Conservation (phyloP, 2,329 filamentous ascomycete genomes). For the Hypoxylon rubiginosum region DNA sequence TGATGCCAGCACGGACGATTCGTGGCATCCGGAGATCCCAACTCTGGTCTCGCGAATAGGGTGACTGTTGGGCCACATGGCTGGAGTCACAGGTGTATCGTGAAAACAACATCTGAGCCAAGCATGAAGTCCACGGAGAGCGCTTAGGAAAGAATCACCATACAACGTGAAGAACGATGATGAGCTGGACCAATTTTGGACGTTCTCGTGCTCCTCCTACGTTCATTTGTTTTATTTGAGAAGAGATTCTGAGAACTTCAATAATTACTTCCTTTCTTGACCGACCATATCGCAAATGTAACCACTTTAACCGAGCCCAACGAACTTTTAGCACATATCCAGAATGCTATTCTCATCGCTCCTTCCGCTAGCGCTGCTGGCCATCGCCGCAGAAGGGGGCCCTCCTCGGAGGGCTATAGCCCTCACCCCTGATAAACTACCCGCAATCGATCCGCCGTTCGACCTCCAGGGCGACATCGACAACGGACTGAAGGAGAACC, state of each 20-base stretch:
- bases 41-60: neutral
- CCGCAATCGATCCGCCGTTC: conserved; percentile 15
- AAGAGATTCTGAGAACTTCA: no score
- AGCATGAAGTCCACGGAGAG: neutral
- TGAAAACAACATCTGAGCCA: neutral
- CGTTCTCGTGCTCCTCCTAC: neutral
- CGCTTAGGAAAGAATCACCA: neutral
- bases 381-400: neutral
- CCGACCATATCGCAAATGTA: neutral
- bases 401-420: no score
- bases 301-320: neutral
- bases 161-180: neutral
- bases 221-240: neutral
- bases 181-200: neutral
- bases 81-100: neutral
- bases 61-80: neutral
- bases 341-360: neutral
- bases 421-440: neutral
- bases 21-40: neutral
- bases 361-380: neutral
- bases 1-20: neutral
- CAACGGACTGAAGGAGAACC: conserved; percentile 4
- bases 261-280: neutral
- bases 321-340: neutral
- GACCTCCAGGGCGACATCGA: conserved; percentile 16